Evolutionary conservation across 768 basidiomycete species (phyloP), one percentile per base, ranked within the genome.

Genomic region (Tulasnella sp.): DNA sequence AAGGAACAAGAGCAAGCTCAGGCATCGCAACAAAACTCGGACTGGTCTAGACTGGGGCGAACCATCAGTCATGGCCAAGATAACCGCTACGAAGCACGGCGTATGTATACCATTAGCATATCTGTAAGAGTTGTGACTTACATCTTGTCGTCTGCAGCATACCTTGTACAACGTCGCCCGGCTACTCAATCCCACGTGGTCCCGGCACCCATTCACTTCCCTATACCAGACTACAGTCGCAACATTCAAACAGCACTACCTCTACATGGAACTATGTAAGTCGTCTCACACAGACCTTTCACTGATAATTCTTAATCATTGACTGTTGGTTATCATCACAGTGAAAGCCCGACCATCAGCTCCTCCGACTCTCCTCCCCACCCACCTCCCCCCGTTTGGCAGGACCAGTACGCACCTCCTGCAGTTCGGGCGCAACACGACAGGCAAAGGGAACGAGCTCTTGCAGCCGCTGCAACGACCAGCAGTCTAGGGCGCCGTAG

Each of bases 11-110:
- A 78, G 78, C 76, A 77, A 76, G 70, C 75, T 77, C 70, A 76
- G 26, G 74, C 77, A 59, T 59, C 52, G 32, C 52, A 59, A 59
- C 52, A 59, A 59, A 66, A 70, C 76, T 70, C 75, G 76, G 76
- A 75, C 78, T 77, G 74, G 77, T 37, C 19, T 67, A 76, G 76
- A 78, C 80, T 69, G 76, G 79, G 73, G 79, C 78, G 73, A 81
- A 81, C 77, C 79, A 79, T 77, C 80, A 79, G 75, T 80, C 75
- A 76, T 78, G 19, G 12, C 41, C 59, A 62, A 29, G 29, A 26
- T 47, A 14, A 19, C 26, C 35, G 42, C 36, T 59, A 59, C 32
- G 52, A 59, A 59, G 52, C 52, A 6, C 22, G 52, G 11, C 52
- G 52, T 59, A 59, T 22, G 52, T 59, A 22, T 5, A 22, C 52